These are phyloP conservation scores for Zelopaecilomyces penicillatus DNA, from an alignment of 2,329 filamentous ascomycete species.

Conservation along the genomic window DNA sequence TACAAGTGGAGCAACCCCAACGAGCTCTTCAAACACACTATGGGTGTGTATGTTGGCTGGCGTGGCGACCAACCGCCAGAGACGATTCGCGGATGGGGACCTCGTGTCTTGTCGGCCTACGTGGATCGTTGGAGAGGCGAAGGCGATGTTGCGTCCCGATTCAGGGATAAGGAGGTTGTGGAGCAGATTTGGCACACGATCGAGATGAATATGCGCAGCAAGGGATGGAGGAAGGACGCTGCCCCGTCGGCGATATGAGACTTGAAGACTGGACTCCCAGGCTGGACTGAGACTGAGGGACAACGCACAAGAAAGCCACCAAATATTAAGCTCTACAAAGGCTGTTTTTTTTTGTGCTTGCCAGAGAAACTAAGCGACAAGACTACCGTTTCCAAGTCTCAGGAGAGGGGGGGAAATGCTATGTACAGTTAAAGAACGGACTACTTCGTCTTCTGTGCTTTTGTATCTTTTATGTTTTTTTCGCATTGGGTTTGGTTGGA, in stretches of 20 bases:
- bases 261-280: background rate
- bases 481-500: constrained; percentile 10
- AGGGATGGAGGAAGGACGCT: constrained; percentile 71
- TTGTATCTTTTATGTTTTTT: background rate
- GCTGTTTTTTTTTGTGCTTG: no score
- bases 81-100: constrained; percentile 74
- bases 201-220: constrained; percentile 77
- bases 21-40: constrained; percentile 81
- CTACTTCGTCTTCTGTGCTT: background rate
- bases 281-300: background rate
- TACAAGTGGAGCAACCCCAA: constrained; percentile 91
- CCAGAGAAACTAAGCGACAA: no score
- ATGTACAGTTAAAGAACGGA: constrained; percentile 2
- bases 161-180: constrained; percentile 86
- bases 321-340: background rate
- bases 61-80: constrained; percentile 72
- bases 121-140: constrained; percentile 75
- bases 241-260: constrained; percentile 47
- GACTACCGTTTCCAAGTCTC: no score
- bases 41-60: constrained; percentile 88
- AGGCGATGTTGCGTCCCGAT: constrained; percentile 49
- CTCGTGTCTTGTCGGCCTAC: constrained; percentile 67
- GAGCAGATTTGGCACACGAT: constrained; percentile 88
- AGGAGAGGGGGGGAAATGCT: background rate
- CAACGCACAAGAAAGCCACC: background rate